A percentile compares a stretch with the other conserved stretches of the same genome.
Evolutionary conservation across 352 stramenopile genomes (phyloP).

Genomic region (Blastocystis sp.): DNA sequence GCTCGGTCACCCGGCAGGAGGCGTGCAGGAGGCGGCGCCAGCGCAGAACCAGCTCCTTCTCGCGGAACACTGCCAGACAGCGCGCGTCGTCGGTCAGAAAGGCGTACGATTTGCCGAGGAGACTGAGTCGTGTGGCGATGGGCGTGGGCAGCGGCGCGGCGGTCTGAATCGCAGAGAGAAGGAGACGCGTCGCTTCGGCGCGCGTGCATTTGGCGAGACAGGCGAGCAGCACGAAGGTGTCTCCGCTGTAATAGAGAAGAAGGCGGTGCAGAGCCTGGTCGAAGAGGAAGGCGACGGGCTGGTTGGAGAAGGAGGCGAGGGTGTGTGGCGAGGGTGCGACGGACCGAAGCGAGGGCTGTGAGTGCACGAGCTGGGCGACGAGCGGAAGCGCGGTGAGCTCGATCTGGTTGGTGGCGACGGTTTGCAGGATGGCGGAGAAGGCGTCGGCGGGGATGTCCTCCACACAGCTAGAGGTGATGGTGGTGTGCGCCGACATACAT

Average conservation of each 20-base stretch:
- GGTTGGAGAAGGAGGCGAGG: background rate
- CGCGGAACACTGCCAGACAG: no score
- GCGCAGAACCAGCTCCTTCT: no score
- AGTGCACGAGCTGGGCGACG: background rate
- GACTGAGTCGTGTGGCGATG: no score
- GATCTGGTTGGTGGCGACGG: slow-evolving; percentile 1
- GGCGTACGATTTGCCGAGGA: no score
- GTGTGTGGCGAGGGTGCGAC: background rate
- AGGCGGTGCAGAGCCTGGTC: background rate
- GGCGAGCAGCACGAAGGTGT: background rate
- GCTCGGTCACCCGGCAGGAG: no score
- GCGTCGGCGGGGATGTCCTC: background rate
- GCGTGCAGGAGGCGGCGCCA: no score
- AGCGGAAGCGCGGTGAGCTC: slow-evolving; percentile 33
- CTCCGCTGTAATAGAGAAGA: background rate
- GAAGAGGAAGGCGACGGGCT: slow-evolving; percentile 7
- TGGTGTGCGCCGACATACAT: background rate
- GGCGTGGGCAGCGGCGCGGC: no score
- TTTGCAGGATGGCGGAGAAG: background rate
- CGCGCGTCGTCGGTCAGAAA: no score
- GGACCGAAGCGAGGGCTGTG: slow-evolving; percentile 2
- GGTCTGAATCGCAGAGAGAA: no score
- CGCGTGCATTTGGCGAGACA: background rate
- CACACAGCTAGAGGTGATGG: slow-evolving; percentile 5
- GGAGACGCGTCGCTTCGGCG: no score